Evolutionary conservation across 805 yeast genomes (phyloP).

Genomic region (Pichia membranifaciens): DNA sequence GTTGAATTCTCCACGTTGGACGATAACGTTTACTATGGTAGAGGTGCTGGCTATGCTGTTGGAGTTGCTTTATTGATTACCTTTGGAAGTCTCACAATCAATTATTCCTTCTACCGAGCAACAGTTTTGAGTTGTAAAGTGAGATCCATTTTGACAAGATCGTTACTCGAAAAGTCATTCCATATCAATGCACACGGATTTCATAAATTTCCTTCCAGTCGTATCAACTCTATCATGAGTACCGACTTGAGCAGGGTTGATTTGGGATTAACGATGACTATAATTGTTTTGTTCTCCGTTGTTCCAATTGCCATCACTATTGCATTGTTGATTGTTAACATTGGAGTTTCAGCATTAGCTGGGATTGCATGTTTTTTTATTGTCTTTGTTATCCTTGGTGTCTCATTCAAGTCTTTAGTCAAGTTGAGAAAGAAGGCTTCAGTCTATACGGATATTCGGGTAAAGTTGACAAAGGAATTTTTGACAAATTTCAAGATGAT

Average conservation of each 20-base stretch:
- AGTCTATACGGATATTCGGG: slow-evolving; percentile 67
- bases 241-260: slow-evolving; percentile 78
- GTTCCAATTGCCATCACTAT: slow-evolving; percentile 55
- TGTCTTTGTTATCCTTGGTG: slow-evolving; percentile 41
- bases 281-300: slow-evolving; percentile 57
- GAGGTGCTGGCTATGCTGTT: slow-evolving; percentile 72
- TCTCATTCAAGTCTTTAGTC: slow-evolving; percentile 45
- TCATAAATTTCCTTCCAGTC: slow-evolving; percentile 61
- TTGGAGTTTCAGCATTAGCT: slow-evolving; percentile 68
- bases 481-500: slow-evolving; percentile 72
- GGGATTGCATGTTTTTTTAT: slow-evolving; percentile 56
- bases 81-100: slow-evolving; percentile 41
- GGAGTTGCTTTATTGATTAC: slow-evolving; percentile 60
- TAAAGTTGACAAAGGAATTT: slow-evolving; percentile 70
- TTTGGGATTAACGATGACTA: slow-evolving; percentile 62
- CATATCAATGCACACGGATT: slow-evolving; percentile 53
- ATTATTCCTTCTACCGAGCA: slow-evolving; percentile 58
- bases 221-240: slow-evolving; percentile 70
- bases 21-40: slow-evolving; percentile 34
- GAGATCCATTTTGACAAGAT: slow-evolving; percentile 63
- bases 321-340: slow-evolving; percentile 57
- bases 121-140: slow-evolving; percentile 62
- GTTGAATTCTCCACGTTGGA: slow-evolving; percentile 44
- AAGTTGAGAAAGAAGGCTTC: slow-evolving; percentile 49
- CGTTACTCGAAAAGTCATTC: slow-evolving; percentile 64